Evolutionary conservation across 78 protist genomes (phyloP).

Genomic region (Tieghemostelium lacteum): DNA sequence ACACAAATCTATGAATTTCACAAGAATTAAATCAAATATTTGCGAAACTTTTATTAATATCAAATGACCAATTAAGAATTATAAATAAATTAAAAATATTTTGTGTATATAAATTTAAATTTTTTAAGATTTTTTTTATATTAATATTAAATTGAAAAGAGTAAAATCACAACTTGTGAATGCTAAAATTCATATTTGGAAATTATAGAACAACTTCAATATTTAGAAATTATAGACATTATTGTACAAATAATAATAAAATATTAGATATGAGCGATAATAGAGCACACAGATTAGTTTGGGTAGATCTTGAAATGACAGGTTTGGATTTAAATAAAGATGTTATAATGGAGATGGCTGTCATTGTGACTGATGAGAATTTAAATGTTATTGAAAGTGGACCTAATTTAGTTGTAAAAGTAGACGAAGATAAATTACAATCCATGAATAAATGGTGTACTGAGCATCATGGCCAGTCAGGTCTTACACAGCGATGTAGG

Average conservation of each 20-base stretch:
- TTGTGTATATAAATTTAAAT: too few species aligned
- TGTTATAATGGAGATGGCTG: conserved; percentile 73
- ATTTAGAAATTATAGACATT: not conserved
- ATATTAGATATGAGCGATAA: not conserved
- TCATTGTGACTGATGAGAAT: conserved; percentile 53
- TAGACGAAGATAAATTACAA: conserved; percentile 7
- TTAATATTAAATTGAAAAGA: too few species aligned
- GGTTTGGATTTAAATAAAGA: conserved; percentile 72
- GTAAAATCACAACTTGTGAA: too few species aligned
- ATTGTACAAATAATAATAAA: not conserved
- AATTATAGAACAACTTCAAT: not conserved
- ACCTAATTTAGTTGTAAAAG: conserved; percentile 40
- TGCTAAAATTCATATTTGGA: too few species aligned
- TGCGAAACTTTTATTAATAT: too few species aligned
- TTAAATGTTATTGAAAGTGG: conserved; percentile 63
- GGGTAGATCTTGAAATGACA: conserved; percentile 86
- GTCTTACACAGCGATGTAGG: conserved; percentile 36
- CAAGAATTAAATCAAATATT: too few species aligned
- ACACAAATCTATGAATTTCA: too few species aligned
- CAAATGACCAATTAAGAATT: too few species aligned
- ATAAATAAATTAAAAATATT: too few species aligned
- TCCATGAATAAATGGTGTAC: conserved; percentile 79
- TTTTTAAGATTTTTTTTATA: too few species aligned
- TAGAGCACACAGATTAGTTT: conserved; percentile 33
- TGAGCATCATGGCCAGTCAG: conserved; percentile 75